Conservation (phyloP, 352 stramenopile genomes). For the Globisporangium mamillatum region DNA sequence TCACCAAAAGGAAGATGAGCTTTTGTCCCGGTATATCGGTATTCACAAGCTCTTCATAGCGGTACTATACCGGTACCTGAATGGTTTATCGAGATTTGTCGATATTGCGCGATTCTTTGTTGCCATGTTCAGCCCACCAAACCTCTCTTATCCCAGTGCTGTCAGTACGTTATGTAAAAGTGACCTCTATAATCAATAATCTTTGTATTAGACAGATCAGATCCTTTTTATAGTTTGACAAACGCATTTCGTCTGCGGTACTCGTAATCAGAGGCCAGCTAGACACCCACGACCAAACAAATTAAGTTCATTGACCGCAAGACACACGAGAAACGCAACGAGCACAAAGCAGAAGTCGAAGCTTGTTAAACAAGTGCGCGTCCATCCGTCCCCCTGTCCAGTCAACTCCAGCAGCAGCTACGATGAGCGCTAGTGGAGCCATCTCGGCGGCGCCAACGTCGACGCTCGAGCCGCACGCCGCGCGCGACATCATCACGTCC, state of each 20-base stretch:
- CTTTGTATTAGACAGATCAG: too few species aligned
- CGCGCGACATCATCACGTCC: constrained; percentile 65
- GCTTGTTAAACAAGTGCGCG: not conserved
- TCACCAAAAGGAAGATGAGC: not conserved
- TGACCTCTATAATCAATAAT: too few species aligned
- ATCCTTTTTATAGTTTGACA: too few species aligned
- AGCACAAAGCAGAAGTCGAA: too few species aligned
- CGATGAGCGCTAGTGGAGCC: constrained; percentile 16
- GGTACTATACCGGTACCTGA: not conserved
- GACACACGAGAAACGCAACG: not conserved
- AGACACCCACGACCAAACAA: too few species aligned
- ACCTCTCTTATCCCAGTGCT: too few species aligned
- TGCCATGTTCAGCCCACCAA: too few species aligned
- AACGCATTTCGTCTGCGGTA: too few species aligned
- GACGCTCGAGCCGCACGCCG: constrained; percentile 38
- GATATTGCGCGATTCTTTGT: not conserved
- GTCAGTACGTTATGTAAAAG: too few species aligned
- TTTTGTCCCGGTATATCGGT: not conserved
- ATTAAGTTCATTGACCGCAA: not conserved
- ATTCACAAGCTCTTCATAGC: not conserved
- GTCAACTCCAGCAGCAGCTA: not conserved
- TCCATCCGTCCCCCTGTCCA: not conserved
- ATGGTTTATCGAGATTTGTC: not conserved
- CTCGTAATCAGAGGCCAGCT: too few species aligned
- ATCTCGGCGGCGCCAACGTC: constrained; percentile 15